A percentile compares a stretch with the other conserved stretches of the same genome.
Evolutionary conservation across 1,139 yeast genomes (phyloP).

Genomic region (Candida frijolesensis): DNA sequence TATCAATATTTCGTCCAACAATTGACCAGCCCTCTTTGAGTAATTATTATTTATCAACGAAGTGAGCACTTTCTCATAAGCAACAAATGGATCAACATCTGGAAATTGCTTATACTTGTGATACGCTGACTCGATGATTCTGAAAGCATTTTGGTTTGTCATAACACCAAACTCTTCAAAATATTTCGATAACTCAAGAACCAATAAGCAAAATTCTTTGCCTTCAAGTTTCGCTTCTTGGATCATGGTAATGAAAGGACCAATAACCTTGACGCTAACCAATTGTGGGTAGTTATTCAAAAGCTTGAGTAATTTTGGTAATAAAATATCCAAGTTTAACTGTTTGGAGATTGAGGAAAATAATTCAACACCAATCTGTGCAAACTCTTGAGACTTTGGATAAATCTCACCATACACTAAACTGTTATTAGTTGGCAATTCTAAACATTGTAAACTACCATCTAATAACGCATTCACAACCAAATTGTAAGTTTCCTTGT

Average conservation of each 20-base stretch:
- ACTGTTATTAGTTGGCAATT: slow-evolving; percentile 14
- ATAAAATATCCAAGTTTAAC: slow-evolving; percentile 27
- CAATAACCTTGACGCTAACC: slow-evolving; percentile 24
- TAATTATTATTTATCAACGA: slow-evolving; percentile 54
- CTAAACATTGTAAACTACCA: slow-evolving; percentile 41
- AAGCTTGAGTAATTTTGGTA: slow-evolving; percentile 30
- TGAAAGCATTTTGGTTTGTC: slow-evolving; percentile 23
- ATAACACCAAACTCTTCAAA: slow-evolving; percentile 23
- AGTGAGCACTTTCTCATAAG: slow-evolving; percentile 54
- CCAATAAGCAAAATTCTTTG: slow-evolving; percentile 7
- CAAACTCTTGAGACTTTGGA: slow-evolving; percentile 60
- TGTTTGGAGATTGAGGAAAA: slow-evolving; percentile 46
- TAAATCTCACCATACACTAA: slow-evolving; percentile 28
- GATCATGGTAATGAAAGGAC: slow-evolving; percentile 8
- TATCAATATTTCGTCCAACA: slow-evolving; percentile 49
- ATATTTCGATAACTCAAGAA: slow-evolving; percentile 25
- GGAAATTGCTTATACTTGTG: slow-evolving; percentile 23
- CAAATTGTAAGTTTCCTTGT: slow-evolving; percentile 51
- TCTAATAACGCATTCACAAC: slow-evolving; percentile 53
- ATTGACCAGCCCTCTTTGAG: slow-evolving; percentile 51
- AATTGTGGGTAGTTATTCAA: slow-evolving; percentile 32
- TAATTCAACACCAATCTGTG: slow-evolving; percentile 63
- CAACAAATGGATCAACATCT: slow-evolving; percentile 39
- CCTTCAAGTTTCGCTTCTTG: slow-evolving; percentile 3
- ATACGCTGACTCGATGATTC: slow-evolving; percentile 31